Evolutionary conservation across 257 asterid species (phyloP).

Genomic region (Ophiorrhiza pumila): DNA sequence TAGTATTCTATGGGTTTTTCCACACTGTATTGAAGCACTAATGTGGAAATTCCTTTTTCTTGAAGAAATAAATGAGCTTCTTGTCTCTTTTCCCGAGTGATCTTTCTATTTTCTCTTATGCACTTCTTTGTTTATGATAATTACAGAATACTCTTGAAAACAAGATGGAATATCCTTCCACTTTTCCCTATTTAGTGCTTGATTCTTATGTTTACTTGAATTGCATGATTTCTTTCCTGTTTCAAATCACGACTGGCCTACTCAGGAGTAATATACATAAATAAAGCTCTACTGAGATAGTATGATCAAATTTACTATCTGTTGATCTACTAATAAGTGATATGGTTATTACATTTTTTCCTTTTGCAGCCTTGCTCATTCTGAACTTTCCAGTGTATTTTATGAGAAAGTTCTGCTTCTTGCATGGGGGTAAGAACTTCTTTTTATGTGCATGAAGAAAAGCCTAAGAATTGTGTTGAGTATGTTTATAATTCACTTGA

Average conservation of each 20-base stretch:
- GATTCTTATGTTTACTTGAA: background rate
- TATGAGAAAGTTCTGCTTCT: slow-evolving; percentile 51
- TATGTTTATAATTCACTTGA: background rate
- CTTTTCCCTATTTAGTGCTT: background rate
- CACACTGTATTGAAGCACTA: background rate
- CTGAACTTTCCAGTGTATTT: slow-evolving; percentile 51
- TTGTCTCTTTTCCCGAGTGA: background rate
- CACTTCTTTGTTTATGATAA: background rate
- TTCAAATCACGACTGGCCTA: background rate
- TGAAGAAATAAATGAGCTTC: background rate
- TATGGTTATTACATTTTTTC: slow-evolving; percentile 6
- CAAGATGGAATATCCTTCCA: background rate
- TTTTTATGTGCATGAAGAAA: background rate
- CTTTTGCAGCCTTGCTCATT: slow-evolving; percentile 55
- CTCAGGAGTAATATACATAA: background rate
- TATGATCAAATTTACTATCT: background rate
- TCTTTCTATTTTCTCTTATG: background rate
- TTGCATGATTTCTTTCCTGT: background rate
- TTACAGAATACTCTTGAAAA: background rate
- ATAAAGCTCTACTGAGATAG: too few species aligned
- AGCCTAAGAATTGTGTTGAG: background rate
- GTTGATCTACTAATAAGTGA: background rate
- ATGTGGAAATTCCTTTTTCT: background rate
- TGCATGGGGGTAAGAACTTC: slow-evolving; percentile 41
- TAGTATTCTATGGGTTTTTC: background rate